Base-by-base conservation (phyloP, 2,329 filamentous ascomycete species). In the Byssoonygena ceratinophila region DNA sequence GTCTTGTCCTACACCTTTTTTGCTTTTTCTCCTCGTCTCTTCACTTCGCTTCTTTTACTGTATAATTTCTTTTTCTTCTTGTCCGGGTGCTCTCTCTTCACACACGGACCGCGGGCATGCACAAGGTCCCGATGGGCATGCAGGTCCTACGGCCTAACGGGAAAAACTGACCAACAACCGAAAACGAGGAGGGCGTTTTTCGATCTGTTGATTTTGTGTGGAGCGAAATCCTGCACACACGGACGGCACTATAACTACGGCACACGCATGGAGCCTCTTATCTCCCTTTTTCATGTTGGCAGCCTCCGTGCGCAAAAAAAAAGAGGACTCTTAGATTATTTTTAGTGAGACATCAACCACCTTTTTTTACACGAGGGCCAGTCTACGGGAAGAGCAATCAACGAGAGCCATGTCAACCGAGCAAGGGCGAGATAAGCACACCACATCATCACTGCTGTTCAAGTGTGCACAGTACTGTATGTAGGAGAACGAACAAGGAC, bases 41-140 rank as follows among this genome's bases (percentile, higher is more conserved):
- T 48, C 34, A 12, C 34, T 27, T 47, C 22, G 8, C 22, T 25
- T 47, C 23, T 40, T 29, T 22, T 37, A 16, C n/a, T 20, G 18
- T 39, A n/a, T n/a, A n/a, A n/a, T n/a, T n/a, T n/a, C n/a, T n/a
- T n/a, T n/a, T n/a, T n/a, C n/a, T n/a, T n/a, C n/a, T n/a, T n/a
- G n/a, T n/a, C n/a, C n/a, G n/a, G n/a, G n/a, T n/a, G n/a, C n/a
- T n/a, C n/a, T n/a, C n/a, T n/a, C n/a, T n/a, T n/a, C n/a, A n/a
- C n/a, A n/a, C n/a, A n/a, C n/a, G n/a, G 50, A 44, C 50, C 31
- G 54, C 46, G 48, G 37, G 40, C 47, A 53, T 50, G 46, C 54
- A 55, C 50, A 39, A 53, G 50, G 54, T 51, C 47, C 37, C 46
- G 44, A 55, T 55, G 54, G n/a, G 43, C 54, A 55, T 55, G 54